These are phyloP conservation scores for Mycena alexandri DNA, from an alignment of 768 basidiomycete species.

Conservation along the genomic window DNA sequence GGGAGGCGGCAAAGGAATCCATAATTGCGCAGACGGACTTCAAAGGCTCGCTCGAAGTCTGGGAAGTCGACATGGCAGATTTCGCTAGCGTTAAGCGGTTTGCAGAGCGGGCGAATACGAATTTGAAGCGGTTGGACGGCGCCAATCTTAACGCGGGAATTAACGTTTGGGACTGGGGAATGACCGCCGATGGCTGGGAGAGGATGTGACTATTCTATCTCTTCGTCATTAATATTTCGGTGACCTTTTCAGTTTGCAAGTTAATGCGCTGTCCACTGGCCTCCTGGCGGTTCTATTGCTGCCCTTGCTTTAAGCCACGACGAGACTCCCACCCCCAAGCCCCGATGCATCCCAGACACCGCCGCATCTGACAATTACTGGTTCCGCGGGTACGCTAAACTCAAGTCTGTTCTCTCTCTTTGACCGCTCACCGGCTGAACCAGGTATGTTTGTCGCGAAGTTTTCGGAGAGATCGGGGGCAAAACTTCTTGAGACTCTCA, in stretches of 20 bases:
- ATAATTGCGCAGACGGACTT: conserved; percentile 20
- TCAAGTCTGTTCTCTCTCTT: not conserved
- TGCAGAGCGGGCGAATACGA: conserved; percentile 23
- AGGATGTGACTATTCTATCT: conserved; percentile 6
- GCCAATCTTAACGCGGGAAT: conserved; percentile 29
- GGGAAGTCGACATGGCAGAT: conserved; percentile 30
- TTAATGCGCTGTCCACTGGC: conserved; percentile 30
- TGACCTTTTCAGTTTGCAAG: conserved; percentile 16
- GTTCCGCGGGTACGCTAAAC: conserved; percentile 7
- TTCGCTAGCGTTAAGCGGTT: conserved; percentile 27
- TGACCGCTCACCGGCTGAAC: not conserved
- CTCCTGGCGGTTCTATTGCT: conserved; percentile 15
- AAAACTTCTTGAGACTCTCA: conserved; percentile 28
- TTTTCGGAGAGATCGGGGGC: conserved; percentile 3
- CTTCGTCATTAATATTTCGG: not conserved
- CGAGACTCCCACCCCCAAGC: conserved; percentile 11
- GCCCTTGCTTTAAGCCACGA: conserved; percentile 21
- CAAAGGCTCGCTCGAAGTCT: conserved; percentile 22
- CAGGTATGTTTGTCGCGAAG: conserved; percentile 12
- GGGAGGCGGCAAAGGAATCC: conserved; percentile 19
- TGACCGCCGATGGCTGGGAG: conserved; percentile 30
- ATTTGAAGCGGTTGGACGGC: conserved; percentile 27
- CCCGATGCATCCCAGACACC: not conserved
- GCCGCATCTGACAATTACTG: conserved; percentile 32
- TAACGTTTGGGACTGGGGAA: not conserved